These are phyloP conservation scores for Quercus phellos DNA, from an alignment of 331 rosid species.

Conservation along the genomic window DNA sequence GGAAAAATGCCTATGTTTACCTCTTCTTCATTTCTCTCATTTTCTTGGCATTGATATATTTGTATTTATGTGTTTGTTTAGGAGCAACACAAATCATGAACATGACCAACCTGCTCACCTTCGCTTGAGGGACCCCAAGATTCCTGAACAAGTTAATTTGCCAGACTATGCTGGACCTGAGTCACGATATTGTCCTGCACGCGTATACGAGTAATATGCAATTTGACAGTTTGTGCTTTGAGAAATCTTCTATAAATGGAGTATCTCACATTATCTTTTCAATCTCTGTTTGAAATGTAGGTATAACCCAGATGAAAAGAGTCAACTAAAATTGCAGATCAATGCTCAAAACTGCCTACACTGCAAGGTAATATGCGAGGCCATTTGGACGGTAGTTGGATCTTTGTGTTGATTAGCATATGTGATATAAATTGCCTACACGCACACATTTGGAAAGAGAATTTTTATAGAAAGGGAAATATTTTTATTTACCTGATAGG, in stretches of 20 bases:
- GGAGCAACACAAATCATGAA: conserved; percentile 99
- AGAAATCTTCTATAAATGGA: neutral
- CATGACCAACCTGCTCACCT: conserved; percentile 96
- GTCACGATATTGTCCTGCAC: conserved; percentile 89
- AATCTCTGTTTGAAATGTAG: conserved; percentile 37
- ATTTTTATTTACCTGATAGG: neutral
- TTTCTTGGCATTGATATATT: conserved; percentile 19
- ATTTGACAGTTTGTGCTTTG: conserved; percentile 16
- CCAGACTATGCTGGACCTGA: conserved; percentile 77
- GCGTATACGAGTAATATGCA: conserved; percentile 77
- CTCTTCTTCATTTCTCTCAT: conserved; percentile 11
- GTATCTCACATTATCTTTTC: conserved; percentile 3
- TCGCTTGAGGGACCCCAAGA: conserved; percentile 63
- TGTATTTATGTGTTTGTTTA: conserved; percentile 22
- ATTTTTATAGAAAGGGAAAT: neutral
- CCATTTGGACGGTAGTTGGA: neutral
- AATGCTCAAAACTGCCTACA: conserved; percentile 94
- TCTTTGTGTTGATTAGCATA: neutral
- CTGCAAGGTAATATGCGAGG: conserved; percentile 65
- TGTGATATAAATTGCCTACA: neutral
- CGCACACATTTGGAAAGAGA: neutral
- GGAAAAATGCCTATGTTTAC: conserved; percentile 9
- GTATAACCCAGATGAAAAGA: conserved; percentile 57
- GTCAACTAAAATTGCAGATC: conserved; percentile 67
- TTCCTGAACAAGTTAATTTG: conserved; percentile 69